Percentiles rank a stretch among this genome's conserved stretches.
These are phyloP conservation scores for Psilocybe sp. DNA, from an alignment of 768 basidiomycete species.

Conservation along the genomic window DNA sequence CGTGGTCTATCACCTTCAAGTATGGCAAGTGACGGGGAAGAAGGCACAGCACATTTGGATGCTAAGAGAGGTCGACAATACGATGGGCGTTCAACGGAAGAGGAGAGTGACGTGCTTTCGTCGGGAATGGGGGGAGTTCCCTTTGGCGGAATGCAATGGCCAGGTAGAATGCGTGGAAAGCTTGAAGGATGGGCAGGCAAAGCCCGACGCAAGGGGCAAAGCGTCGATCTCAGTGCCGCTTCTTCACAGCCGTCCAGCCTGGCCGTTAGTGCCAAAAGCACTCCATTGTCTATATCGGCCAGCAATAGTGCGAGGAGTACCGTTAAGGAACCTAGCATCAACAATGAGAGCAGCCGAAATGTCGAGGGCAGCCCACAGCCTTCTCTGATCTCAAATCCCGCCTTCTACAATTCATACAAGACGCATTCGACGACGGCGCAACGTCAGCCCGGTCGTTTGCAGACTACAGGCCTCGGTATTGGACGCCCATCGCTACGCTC, in stretches of 20 bases:
- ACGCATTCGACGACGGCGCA: no score
- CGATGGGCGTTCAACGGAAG: constrained; percentile 40
- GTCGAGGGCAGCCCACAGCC: no score
- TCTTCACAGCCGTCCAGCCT: no score
- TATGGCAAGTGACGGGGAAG: constrained; percentile 41
- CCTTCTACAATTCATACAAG: constrained; percentile 1
- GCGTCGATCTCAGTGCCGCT: constrained; percentile 17
- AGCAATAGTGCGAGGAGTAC: no score
- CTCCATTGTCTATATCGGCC: no score
- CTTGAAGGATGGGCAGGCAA: constrained; percentile 45
- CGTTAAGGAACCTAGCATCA: no score
- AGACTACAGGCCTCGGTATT: constrained; percentile 7
- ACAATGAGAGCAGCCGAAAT: no score
- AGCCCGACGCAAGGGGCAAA: constrained; percentile 15
- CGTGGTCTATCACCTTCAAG: constrained; percentile 20
- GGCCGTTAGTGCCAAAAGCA: no score
- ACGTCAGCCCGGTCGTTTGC: no score
- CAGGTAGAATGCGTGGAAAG: constrained; percentile 40
- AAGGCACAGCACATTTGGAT: constrained; percentile 15
- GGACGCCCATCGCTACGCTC: constrained; percentile 10
- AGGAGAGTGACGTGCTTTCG: constrained; percentile 38
- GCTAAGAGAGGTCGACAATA: constrained; percentile 12
- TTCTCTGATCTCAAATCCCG: constrained; percentile 1
- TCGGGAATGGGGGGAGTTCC: constrained; percentile 11
- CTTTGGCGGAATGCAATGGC: constrained; percentile 36